Evolutionary conservation across 352 stramenopile genomes (phyloP), one percentile per base, ranked within the genome.

Genomic region (Thalassiosira livingstoniorum): DNA sequence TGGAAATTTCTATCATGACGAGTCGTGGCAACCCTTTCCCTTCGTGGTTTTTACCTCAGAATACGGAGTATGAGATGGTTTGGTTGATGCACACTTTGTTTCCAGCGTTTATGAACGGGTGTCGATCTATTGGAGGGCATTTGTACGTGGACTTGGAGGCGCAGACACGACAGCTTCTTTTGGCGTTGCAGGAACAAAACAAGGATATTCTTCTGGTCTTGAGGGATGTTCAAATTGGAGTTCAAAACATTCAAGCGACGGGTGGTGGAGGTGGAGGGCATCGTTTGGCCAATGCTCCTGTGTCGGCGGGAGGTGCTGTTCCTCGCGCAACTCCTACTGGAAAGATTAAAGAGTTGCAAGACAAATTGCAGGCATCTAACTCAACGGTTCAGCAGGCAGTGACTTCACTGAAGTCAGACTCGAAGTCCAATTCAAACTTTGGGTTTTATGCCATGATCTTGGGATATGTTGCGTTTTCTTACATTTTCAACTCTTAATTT

Each of bases 31-130:
- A 93, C 83, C 91, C 91, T 34, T 76, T 95, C 37, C 89, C 87
- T 25, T 80, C 78, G 25, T 94, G 82, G 84, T 85, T 94, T 10
- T 87, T 94, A 39, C 92, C 90, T 15, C 82, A 81, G 37, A 81
- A 89, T 68, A 95, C 96, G 1, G 95, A 98, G 76, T 93, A 96
- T 84, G 96, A 99, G 88, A 92, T 98, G 63, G 91, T 98, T 39
- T 91, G 91, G 78, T 89, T 98, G 39, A 86, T 98, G 82, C 96
- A 98, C 81, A 93, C 95, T 4, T 90, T 98, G 42, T 99, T 98
- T 83, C 96, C 97, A 25, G 94, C 96, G 0, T 98, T 97, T 83
- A 95, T 99, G 92, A 99, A 99, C 90, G 97, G 97, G 64, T 98
- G 96, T 85, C 95, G 97, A 61, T 97, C 95, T n/a, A 94, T 99